Conservation (phyloP, 1,284 basidiomycete species). For the Apiotrichum veenhuisii region DNA sequence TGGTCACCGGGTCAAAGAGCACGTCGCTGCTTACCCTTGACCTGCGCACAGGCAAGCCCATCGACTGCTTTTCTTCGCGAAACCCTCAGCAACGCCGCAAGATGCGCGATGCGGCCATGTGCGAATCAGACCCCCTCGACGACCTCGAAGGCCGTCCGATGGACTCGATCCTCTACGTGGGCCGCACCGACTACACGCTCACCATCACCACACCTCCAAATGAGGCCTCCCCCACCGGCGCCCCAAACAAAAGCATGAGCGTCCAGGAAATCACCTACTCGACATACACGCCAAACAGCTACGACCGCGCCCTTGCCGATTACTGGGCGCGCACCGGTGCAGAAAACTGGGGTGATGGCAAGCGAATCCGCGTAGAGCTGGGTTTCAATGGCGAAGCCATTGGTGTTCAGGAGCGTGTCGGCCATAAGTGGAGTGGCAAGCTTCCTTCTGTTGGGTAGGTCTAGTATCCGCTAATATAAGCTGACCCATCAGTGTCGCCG, state of each 20-base stretch:
- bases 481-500: conserved; percentile 36
- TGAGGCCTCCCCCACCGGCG: conserved; percentile 1
- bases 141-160: conserved; percentile 37
- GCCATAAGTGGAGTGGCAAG: conserved; percentile 35
- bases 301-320: conserved; percentile 44
- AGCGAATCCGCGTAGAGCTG: conserved; percentile 42
- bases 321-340: conserved; percentile 40
- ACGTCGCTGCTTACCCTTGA: conserved; percentile 48
- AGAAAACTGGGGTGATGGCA: conserved; percentile 17
- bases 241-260: conserved; percentile 15
- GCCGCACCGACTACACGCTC: conserved; percentile 45
- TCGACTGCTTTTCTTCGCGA: conserved; percentile 40
- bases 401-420: conserved; percentile 40
- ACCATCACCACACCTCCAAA: conserved; percentile 31
- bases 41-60: conserved; percentile 43
- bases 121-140: conserved; percentile 39
- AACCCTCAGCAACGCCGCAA: conserved; percentile 14
- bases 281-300: conserved; percentile 47
- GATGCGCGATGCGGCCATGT: conserved; percentile 6
- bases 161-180: conserved; percentile 40
- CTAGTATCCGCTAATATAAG: background rate
- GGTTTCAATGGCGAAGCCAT: conserved; percentile 44
- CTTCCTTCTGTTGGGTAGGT: conserved; percentile 44
- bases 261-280: conserved; percentile 46
- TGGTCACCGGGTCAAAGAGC: conserved; percentile 48